Evolutionary conservation across 2,329 filamentous ascomycete species (phyloP).

Genomic region (Grosmannia huntii): DNA sequence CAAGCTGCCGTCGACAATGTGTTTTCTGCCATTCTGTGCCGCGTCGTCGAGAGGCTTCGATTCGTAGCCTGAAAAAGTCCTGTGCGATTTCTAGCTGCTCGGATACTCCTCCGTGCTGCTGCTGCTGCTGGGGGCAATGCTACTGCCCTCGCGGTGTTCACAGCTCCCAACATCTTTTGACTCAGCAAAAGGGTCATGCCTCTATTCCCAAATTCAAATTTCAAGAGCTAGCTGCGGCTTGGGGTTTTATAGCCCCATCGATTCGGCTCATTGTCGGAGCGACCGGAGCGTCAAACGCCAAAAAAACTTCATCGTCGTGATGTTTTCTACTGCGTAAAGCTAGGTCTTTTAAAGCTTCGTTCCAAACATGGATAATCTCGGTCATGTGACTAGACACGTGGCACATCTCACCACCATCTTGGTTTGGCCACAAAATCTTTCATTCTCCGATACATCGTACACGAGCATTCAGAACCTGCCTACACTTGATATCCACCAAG

Average conservation of each 20-base stretch:
- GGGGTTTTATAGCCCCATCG: neutral
- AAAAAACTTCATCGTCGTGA: conserved; percentile 3
- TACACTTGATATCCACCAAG: neutral
- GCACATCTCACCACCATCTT: too few species aligned
- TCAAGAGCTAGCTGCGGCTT: neutral
- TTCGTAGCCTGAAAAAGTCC: neutral
- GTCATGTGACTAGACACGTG: neutral
- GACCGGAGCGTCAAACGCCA: neutral
- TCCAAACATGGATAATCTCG: neutral
- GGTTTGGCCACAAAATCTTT: conserved; percentile 2
- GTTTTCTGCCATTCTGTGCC: neutral
- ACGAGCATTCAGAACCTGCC: conserved; percentile 6
- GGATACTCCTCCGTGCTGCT: neutral
- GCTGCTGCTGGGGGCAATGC: neutral
- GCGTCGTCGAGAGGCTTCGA: neutral
- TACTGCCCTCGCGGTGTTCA: neutral
- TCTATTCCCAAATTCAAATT: neutral
- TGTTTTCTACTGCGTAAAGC: conserved; percentile 9
- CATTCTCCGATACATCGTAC: conserved; percentile 1
- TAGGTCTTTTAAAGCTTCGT: conserved; percentile 4
- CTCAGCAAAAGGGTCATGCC: neutral
- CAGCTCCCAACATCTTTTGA: neutral
- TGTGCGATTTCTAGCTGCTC: too few species aligned
- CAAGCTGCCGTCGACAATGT: neutral
- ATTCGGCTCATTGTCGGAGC: neutral